Conservation (phyloP, 345 rosid species). For the Lepidium aucheri region DNA sequence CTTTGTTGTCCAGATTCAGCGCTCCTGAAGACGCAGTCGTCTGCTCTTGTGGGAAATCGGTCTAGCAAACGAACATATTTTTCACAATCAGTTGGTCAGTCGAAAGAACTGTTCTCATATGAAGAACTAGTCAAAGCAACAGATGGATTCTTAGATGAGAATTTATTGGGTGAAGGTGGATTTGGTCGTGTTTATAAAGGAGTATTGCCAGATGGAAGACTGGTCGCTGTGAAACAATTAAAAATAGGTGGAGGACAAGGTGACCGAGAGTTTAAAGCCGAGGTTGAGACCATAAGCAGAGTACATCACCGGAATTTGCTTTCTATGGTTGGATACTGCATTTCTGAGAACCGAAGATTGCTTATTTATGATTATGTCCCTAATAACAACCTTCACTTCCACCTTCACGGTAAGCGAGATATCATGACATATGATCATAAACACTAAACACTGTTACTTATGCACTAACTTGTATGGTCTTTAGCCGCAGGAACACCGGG, state of each 20-base stretch:
- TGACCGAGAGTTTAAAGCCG: slow-evolving; percentile 88
- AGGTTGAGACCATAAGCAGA: slow-evolving; percentile 89
- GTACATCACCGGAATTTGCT: slow-evolving; percentile 94
- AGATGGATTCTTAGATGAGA: slow-evolving; percentile 64
- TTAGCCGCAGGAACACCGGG: slow-evolving; percentile 53
- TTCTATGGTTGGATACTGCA: slow-evolving; percentile 91
- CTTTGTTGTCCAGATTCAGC: slow-evolving; percentile 45
- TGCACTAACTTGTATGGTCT: slow-evolving; percentile 2
- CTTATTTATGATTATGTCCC: slow-evolving; percentile 84
- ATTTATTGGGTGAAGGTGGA: slow-evolving; percentile 92
- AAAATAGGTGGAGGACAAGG: slow-evolving; percentile 86
- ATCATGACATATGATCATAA: not conserved
- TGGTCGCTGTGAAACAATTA: slow-evolving; percentile 78
- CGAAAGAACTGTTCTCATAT: slow-evolving; percentile 58
- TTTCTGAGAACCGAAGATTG: slow-evolving; percentile 64
- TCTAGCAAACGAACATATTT: slow-evolving; percentile 42
- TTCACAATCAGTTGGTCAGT: slow-evolving; percentile 61
- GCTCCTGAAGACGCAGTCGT: slow-evolving; percentile 40
- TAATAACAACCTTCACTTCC: slow-evolving; percentile 80
- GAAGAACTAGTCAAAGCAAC: slow-evolving; percentile 73
- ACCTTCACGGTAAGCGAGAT: slow-evolving; percentile 69
- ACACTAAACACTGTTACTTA: not conserved
- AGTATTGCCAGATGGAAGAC: slow-evolving; percentile 70
- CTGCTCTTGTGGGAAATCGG: slow-evolving; percentile 58
- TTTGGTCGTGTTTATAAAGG: slow-evolving; percentile 91